A percentile compares a stretch with the other conserved stretches of the same genome.
Evolutionary conservation across 2,329 filamentous ascomycete species (phyloP).

Genomic region (Rhytidhysteron rufulum): DNA sequence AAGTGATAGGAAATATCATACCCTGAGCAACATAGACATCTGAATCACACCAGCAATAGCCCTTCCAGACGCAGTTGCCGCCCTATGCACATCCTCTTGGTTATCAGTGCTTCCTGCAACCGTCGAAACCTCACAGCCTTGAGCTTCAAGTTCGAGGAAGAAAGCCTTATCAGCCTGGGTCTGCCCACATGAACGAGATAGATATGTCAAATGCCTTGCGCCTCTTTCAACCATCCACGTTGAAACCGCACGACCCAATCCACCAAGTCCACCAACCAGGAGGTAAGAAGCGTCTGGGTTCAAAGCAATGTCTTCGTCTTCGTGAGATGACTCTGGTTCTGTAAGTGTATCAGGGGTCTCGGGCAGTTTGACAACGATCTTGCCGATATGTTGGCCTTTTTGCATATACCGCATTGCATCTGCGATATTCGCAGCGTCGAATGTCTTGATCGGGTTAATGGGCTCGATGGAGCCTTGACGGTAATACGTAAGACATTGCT

Average conservation of each 20-base stretch:
- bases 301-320: too few relatives aligned
- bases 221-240: constrained; percentile 16
- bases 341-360: neutral
- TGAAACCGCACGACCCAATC: constrained; percentile 14
- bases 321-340: neutral
- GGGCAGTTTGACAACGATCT: constrained; percentile 30
- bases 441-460: constrained; percentile 22
- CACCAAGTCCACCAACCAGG: constrained; percentile 20
- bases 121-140: constrained; percentile 6
- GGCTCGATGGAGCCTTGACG: constrained; percentile 20
- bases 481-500: neutral
- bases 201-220: constrained; percentile 12
- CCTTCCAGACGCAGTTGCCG: neutral
- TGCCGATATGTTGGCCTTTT: constrained; percentile 36
- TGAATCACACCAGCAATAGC: constrained; percentile 5
- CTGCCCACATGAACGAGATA: constrained; percentile 12
- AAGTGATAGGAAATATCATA: too few relatives aligned
- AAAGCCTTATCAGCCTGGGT: constrained; percentile 1
- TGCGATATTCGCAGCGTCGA: constrained; percentile 18
- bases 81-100: neutral
- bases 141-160: constrained; percentile 6
- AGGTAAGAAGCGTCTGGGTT: constrained; percentile 17
- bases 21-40: constrained; percentile 7
- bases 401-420: constrained; percentile 30
- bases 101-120: constrained; percentile 1